phyloP scores from a whole-genome alignment of 371 early-diverging fungal genomes.

The Rhizopus stolonifer region DNA sequence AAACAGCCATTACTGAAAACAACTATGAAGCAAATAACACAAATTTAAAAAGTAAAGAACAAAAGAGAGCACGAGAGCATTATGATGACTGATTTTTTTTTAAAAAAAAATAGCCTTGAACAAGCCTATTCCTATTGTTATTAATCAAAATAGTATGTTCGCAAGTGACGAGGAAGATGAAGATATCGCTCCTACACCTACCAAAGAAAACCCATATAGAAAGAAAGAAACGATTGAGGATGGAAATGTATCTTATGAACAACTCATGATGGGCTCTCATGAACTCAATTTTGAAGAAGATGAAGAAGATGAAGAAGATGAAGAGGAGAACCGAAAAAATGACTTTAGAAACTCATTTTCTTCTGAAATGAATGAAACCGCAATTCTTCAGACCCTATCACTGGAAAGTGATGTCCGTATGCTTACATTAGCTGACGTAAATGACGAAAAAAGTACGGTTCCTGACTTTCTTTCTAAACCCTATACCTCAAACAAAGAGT shows the following conservation, averaged over 20 bases:
- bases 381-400: conserved; percentile 5
- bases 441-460: neutral
- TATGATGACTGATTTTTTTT: too few species aligned
- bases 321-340: neutral
- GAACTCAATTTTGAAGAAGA: neutral
- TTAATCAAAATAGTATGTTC: neutral
- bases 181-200: neutral
- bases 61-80: too few species aligned
- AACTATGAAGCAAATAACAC: too few species aligned
- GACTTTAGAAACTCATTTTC: neutral
- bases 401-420: neutral
- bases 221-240: neutral
- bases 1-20: too few species aligned
- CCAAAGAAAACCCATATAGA: neutral
- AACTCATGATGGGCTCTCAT: neutral
- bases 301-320: neutral
- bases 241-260: neutral
- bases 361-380: neutral
- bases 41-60: too few species aligned
- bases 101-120: neutral
- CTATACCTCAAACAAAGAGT: neutral
- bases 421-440: neutral
- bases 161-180: neutral
- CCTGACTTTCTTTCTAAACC: neutral
- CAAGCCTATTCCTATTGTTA: neutral